phyloP scores from a whole-genome alignment of 2,329 filamentous ascomycete species.

The Pleomassaria siparia region DNA sequence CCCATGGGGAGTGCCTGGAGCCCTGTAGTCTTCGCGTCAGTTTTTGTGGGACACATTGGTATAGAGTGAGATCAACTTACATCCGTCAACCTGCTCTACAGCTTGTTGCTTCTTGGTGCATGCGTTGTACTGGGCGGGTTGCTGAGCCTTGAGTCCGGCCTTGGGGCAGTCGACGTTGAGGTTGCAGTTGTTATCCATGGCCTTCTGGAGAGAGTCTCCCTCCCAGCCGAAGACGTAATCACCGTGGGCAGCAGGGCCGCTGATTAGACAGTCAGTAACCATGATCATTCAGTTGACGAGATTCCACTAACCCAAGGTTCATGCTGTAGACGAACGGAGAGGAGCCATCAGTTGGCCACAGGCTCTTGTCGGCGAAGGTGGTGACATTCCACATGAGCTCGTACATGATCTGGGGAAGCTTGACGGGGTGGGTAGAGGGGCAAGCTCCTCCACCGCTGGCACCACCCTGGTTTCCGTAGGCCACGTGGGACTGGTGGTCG shows the following conservation, averaged over 20 bases:
- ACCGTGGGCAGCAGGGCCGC: constrained; percentile 34
- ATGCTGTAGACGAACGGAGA: constrained; percentile 38
- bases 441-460: constrained; percentile 52
- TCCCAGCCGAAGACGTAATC: constrained; percentile 51
- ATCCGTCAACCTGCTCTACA: constrained; percentile 34
- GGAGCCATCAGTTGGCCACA: constrained; percentile 37
- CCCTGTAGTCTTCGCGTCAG: constrained; percentile 23
- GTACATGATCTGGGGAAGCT: constrained; percentile 41
- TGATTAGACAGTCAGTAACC: constrained; percentile 6
- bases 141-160: constrained; percentile 33
- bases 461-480: constrained; percentile 49
- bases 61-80: constrained; percentile 18
- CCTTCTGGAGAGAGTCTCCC: constrained; percentile 46
- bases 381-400: constrained; percentile 40
- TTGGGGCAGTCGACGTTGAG: constrained; percentile 36
- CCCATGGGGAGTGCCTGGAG: constrained; percentile 31
- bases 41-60: neutral
- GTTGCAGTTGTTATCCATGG: constrained; percentile 46
- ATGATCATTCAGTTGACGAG: neutral
- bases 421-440: constrained; percentile 42
- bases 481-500: constrained; percentile 46
- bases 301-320: constrained; percentile 31
- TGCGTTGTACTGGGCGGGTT: constrained; percentile 28
- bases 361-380: constrained; percentile 30
- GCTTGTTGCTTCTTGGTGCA: constrained; percentile 39